A percentile compares a stretch with the other conserved stretches of the same genome.
Evolutionary conservation across 768 basidiomycete genomes (phyloP).

Genomic region (Amanita brunnescens): DNA sequence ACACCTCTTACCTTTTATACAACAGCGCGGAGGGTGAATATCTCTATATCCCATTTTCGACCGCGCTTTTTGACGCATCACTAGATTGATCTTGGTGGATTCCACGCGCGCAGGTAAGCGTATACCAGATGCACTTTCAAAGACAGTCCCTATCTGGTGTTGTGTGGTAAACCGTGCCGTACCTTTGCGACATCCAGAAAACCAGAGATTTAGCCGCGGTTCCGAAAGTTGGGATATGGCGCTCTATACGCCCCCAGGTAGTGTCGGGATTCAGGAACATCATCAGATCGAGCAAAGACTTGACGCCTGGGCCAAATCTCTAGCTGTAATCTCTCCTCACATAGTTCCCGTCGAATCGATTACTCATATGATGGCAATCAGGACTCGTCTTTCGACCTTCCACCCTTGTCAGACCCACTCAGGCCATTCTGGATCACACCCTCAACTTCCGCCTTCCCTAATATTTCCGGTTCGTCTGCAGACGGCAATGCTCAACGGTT

Average conservation of each 20-base stretch:
- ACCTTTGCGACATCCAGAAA: constrained; percentile 23
- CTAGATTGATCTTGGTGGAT: constrained; percentile 78
- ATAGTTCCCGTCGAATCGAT: not conserved
- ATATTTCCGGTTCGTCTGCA: not conserved
- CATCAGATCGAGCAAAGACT: constrained; percentile 62
- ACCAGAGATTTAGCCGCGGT: not conserved
- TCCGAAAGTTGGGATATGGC: constrained; percentile 39
- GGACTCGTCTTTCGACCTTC: constrained; percentile 3
- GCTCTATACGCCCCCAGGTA: constrained; percentile 64
- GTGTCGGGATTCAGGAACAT: constrained; percentile 71
- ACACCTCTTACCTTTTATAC: constrained; percentile 56
- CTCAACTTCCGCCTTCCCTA: constrained; percentile 27
- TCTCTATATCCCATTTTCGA: constrained; percentile 6
- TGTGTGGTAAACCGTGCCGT: constrained; percentile 72
- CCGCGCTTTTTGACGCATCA: constrained; percentile 2
- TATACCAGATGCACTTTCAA: constrained; percentile 88
- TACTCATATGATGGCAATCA: not conserved
- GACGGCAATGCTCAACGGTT: not conserved
- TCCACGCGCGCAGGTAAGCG: constrained; percentile 91
- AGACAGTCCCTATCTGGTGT: constrained; percentile 95
- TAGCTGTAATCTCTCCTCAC: constrained; percentile 54
- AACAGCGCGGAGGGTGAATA: constrained; percentile 50
- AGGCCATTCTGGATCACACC: constrained; percentile 6
- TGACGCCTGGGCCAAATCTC: constrained; percentile 57
- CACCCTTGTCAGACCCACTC: not conserved